Evolutionary conservation across 2,329 filamentous ascomycete species (phyloP).

Genomic region (Monosporascus ibericus): DNA sequence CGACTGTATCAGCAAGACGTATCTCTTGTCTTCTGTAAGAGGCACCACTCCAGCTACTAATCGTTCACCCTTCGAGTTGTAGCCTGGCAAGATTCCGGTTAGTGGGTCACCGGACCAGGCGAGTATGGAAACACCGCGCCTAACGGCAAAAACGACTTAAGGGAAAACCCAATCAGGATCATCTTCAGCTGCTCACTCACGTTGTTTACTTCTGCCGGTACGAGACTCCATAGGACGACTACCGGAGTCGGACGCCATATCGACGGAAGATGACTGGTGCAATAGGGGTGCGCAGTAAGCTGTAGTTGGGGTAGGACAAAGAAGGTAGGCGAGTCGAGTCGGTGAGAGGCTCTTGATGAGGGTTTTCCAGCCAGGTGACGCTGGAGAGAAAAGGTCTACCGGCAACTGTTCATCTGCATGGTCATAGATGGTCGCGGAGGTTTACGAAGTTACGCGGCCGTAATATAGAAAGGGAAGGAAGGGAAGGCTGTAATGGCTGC

Average conservation of each 20-base stretch:
- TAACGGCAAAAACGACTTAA: conserved; percentile 2
- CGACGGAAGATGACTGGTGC: conserved; percentile 6
- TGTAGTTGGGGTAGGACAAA: conserved; percentile 1
- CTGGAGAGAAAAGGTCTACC: conserved; percentile 25
- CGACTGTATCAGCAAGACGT: conserved; percentile 90
- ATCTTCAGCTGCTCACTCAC: conserved; percentile 47
- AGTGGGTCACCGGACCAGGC: conserved; percentile 29
- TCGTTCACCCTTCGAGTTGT: conserved; percentile 85
- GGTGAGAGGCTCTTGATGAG: conserved; percentile 9
- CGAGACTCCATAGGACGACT: conserved; percentile 65
- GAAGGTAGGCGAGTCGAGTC: conserved; percentile 4
- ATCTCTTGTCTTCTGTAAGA: conserved; percentile 75
- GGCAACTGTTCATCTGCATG: conserved; percentile 28
- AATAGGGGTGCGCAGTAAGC: conserved; percentile 7
- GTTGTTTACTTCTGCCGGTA: conserved; percentile 71
- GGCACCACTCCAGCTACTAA: conserved; percentile 93
- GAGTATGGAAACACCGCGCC: conserved; percentile 16
- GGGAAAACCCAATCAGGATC: conserved; percentile 10
- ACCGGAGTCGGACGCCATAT: conserved; percentile 26
- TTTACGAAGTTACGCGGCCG: background rate
- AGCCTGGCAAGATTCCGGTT: conserved; percentile 57
- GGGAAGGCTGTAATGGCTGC: background rate
- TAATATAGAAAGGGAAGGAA: background rate
- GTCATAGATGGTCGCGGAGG: conserved; percentile 13
- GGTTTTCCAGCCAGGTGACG: conserved; percentile 23